Evolutionary conservation across 768 basidiomycete species (phyloP), one percentile per base, ranked within the genome.

Genomic region (Russula brevipes): DNA sequence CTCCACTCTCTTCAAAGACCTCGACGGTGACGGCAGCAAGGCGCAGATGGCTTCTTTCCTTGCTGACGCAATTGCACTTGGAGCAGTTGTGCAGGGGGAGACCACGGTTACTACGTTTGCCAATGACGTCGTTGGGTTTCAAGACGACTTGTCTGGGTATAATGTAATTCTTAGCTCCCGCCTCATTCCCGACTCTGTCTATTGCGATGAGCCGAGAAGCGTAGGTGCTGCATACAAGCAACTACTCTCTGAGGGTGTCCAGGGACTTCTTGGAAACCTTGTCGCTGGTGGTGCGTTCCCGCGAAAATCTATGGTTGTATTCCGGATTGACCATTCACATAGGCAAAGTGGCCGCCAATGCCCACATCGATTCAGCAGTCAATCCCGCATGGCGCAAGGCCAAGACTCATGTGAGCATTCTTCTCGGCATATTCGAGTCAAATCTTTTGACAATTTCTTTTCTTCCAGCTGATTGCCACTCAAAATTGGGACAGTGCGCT

Each of bases 311-410:
- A 11, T 12, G 5, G 6, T 16, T 42, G 2, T 19, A 31, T 16
- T 12, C 35, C 10, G n/a, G 6, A 7, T 33, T 64, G 41, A 59
- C 39, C 31, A 19, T 60, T 33, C 24, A n/a, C 6, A 12, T 49
- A 73, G 73, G 75, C 12, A 65, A 72, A 68, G 75, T 78, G 3
- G 59, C 77, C 9, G 68, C 70, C 41, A 77, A 76, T 60, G 73
- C 72, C 9, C 36, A 73, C 31, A 69, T 77, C 14, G 67, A 68
- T 24, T 72, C 69, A 14, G 75, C 76, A 19, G 66, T 77, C 30
- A 68, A 69, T 47, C 75, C 75, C 5, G 73, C 70, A 30, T 77
- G 77, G 77, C 65, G 76, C 57, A 71, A 69, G 2, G 76, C 77
- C 0, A 77, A 77, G 66, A 70, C 72, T 35, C 76, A 76, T 57